phyloP scores from a whole-genome alignment of 2,329 filamentous ascomycete genomes.

The Ophiostoma pallidulum region DNA sequence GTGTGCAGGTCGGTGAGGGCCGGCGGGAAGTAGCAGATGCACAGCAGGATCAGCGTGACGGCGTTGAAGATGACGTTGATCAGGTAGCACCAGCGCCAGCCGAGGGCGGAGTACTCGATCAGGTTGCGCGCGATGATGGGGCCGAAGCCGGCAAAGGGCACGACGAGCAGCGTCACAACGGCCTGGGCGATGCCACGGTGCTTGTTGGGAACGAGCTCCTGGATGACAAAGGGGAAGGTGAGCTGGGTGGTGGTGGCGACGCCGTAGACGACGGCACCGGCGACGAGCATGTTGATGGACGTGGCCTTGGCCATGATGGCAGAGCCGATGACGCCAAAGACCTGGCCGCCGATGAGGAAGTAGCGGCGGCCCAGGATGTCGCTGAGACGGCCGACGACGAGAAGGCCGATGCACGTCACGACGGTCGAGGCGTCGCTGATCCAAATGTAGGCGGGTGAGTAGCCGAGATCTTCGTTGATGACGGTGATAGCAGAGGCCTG shows the following conservation, averaged over 20 bases:
- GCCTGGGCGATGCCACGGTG: constrained; percentile 26
- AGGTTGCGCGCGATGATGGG: constrained; percentile 26
- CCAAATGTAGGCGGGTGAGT: constrained; percentile 11
- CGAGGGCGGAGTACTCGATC: constrained; percentile 25
- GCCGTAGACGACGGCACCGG: constrained; percentile 28
- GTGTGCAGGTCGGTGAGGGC: constrained; percentile 27
- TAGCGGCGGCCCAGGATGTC: constrained; percentile 32
- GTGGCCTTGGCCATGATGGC: constrained; percentile 27
- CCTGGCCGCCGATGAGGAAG: constrained; percentile 31
- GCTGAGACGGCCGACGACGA: constrained; percentile 27
- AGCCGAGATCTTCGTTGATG: constrained; percentile 13
- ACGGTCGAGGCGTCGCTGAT: constrained; percentile 12
- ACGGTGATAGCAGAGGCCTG: constrained; percentile 12
- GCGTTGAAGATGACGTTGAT: constrained; percentile 30
- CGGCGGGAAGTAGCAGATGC: constrained; percentile 33
- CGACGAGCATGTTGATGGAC: constrained; percentile 27
- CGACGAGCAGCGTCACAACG: constrained; percentile 24
- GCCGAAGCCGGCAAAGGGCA: constrained; percentile 21
- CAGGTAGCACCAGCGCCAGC: constrained; percentile 33
- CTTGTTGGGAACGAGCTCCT: constrained; percentile 35
- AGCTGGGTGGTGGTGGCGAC: constrained; percentile 29
- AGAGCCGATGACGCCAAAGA: constrained; percentile 26
- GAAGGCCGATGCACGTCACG: constrained; percentile 24
- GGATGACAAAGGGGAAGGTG: constrained; percentile 29
- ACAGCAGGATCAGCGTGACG: constrained; percentile 25